phyloP scores from a whole-genome alignment of 306 rosid species.

The Betula pendula region DNA sequence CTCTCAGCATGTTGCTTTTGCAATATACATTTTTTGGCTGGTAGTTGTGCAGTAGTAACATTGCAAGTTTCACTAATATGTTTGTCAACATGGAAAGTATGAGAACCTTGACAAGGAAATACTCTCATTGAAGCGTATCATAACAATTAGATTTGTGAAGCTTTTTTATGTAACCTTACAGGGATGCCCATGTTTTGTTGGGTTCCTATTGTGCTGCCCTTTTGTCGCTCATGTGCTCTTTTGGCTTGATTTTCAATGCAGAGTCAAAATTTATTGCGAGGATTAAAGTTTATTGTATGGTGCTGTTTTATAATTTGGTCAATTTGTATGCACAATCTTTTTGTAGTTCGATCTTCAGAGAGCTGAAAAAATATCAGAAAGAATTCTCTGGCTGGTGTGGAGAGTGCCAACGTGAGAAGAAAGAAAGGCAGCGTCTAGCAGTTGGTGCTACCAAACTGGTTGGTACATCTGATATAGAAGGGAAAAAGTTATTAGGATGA shows the following conservation, averaged over 20 bases:
- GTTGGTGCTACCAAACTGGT: conserved; percentile 73
- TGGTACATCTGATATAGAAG: conserved; percentile 15
- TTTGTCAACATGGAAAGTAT: neutral
- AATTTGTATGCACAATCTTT: conserved; percentile 19
- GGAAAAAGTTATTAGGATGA: neutral
- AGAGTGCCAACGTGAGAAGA: conserved; percentile 77
- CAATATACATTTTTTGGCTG: neutral
- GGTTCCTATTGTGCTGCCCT: neutral
- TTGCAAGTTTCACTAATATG: neutral
- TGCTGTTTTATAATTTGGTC: neutral
- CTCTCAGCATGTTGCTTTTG: neutral
- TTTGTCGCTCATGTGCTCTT: neutral
- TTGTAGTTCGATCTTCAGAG: conserved; percentile 76
- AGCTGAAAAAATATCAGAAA: conserved; percentile 70
- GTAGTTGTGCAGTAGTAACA: neutral
- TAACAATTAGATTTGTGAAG: neutral
- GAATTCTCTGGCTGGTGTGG: conserved; percentile 85
- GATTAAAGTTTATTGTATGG: neutral
- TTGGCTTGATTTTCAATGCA: neutral
- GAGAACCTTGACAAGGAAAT: neutral
- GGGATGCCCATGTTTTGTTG: conserved; percentile 8
- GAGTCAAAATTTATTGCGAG: conserved; percentile 3
- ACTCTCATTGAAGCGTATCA: neutral
- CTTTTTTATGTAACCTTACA: neutral
- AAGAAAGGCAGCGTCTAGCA: conserved; percentile 56